Evolutionary conservation across 495 filamentous ascomycete genomes (phyloP).

Genomic region (Sporormia fimetaria): DNA sequence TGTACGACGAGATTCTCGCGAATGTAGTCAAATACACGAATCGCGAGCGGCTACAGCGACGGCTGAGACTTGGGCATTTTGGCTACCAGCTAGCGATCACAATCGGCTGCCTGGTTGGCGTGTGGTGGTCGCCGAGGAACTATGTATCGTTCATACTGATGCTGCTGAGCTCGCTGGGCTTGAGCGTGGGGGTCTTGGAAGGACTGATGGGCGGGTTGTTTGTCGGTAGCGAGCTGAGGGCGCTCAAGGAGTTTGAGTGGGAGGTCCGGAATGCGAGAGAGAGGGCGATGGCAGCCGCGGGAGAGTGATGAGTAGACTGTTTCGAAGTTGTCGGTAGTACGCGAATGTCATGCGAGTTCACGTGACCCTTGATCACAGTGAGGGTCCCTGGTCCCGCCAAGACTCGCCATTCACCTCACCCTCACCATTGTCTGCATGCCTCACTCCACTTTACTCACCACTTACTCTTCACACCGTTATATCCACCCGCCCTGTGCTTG

Average conservation of each 20-base stretch:
- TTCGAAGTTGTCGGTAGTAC: neutral
- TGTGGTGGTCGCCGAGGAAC: constrained; percentile 71
- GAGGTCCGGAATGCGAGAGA: constrained; percentile 64
- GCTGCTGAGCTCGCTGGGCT: constrained; percentile 62
- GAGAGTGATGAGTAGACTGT: neutral
- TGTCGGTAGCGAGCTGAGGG: constrained; percentile 66
- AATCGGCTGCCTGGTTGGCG: constrained; percentile 59
- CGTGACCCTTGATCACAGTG: neutral
- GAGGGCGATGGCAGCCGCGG: constrained; percentile 25
- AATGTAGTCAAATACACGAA: constrained; percentile 52
- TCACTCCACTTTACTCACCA: no score
- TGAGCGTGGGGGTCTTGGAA: constrained; percentile 66
- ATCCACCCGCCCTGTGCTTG: no score
- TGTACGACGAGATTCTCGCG: constrained; percentile 62
- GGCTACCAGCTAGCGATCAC: constrained; percentile 50
- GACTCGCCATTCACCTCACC: no score
- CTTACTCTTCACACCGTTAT: no score
- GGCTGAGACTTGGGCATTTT: constrained; percentile 63
- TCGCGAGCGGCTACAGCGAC: constrained; percentile 59
- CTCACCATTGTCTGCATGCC: no score
- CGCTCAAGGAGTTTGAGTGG: constrained; percentile 90
- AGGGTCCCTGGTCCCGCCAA: no score
- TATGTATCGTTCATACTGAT: constrained; percentile 73
- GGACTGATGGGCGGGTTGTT: constrained; percentile 81
- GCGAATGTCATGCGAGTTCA: no score